These are phyloP conservation scores for Silene noctiflora DNA, from an alignment of 179 eudicot genomes.

Conservation along the genomic window DNA sequence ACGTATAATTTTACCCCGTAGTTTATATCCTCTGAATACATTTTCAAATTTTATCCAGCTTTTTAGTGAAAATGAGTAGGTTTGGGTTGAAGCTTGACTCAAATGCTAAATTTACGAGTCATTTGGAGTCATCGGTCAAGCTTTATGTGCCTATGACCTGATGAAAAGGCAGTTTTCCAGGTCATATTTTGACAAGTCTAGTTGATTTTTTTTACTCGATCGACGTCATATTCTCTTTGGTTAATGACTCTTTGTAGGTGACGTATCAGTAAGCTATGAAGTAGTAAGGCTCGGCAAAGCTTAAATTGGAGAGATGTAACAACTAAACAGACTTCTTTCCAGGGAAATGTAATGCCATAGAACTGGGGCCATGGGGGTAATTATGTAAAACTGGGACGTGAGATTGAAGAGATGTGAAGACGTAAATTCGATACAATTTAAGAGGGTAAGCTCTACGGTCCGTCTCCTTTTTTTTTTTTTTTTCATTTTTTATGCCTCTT, in stretches of 20 bases:
- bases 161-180: neutral
- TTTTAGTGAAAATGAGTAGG: neutral
- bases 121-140: neutral
- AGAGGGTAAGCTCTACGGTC: no score
- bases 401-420: no score
- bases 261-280: neutral
- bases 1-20: neutral
- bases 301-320: no score
- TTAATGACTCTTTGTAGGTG: slow-evolving; percentile 8
- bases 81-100: no score
- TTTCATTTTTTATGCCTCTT: no score
- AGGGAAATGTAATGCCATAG: neutral
- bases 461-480: no score
- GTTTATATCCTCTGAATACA: neutral
- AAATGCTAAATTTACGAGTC: neutral
- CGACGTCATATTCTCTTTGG: neutral
- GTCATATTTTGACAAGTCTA: neutral
- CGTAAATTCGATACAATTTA: no score
- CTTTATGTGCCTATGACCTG: neutral
- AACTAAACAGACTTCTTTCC: neutral
- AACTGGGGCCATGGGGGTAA: neutral
- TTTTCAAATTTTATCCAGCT: neutral
- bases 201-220: neutral
- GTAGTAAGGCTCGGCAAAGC: neutral
- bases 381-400: no score